Evolutionary conservation across 1,284 basidiomycete species (phyloP), one percentile per base, ranked within the genome.

Genomic region (Apiotrichum porosum): DNA sequence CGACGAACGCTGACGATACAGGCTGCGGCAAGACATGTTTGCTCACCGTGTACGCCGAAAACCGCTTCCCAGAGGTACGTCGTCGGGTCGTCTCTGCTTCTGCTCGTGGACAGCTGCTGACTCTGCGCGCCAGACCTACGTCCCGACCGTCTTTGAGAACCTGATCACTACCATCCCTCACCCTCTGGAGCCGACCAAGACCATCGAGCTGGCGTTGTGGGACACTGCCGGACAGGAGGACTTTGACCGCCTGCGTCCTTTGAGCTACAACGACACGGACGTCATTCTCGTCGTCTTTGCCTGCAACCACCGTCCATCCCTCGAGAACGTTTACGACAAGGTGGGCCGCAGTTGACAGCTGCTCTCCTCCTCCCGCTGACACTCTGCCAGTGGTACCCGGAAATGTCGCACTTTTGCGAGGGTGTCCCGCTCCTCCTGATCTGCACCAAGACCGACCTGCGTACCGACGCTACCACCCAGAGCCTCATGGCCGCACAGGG

Each of bases 161-260:
- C 88, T 92, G 65, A 88, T 97, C 49, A 94, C 93, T 10, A 83
- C 87, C 62, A 85, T 95, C 42, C 80, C 84, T 35, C 62, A 66
- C 10, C 72, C 72, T 6, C 87, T 85, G 61, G 91, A 97, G 35
- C 65, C 71, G 4, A 84, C 86, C 47, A 95, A 94, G 75, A 79
- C 83, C 38, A 84, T 97, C 61, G 93, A 97, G 72, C 81, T 97
- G 30, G 92, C 93, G 5, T 79, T 98, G 28, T 98, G 93, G 93
- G 93, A 98, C 75, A 98, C 94, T 1, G 94, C 93, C 4, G 93
- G 94, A 18, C 93, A 97, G 74, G 93, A 97, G 76, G 93, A 97
- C 76, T 97, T 97, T 74, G 93, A 97, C 72, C 81, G 93, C 55
- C 78, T 97, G 56, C 81, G 93, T 57, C 93, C 93, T 22, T 78